Base-by-base conservation (phyloP, 208 protist species). In the Wallacemonas collosoma region DNA sequence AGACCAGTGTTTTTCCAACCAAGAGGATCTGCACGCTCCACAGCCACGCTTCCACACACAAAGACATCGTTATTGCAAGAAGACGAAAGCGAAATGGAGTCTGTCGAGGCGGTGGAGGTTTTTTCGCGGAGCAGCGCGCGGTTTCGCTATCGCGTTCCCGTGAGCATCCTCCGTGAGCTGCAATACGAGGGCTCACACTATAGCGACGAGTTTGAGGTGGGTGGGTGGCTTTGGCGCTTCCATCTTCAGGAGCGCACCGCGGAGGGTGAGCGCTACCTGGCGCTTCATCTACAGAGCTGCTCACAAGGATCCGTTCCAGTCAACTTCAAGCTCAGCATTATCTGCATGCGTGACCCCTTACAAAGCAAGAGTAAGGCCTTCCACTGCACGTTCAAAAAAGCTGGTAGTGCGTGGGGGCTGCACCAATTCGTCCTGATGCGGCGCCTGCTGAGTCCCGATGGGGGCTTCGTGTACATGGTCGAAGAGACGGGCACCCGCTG, bases 221-320 rank as follows among this genome's bases (percentile, higher is more conserved):
- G 82, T 15, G 85, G 81, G 7, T 83, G 81, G 78, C 63, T 83
- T 9, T 97, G 92, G 90, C 89, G 92, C 66, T 81, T 97, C 53
- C 92, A 97, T 68, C 72, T 95, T 15, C 89, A 95, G 75, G 83
- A 94, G 68, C 83, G 90, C 43, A 57, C 55, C 14, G 60, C 68
- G 3, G 75, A 80, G n/a, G 75, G 82, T 0, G 83, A 90, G 68
- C 72, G 64, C 12, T 95, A 86, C 64, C 83, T 97, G 63, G 80
- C 92, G 15, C 67, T 95, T 9, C 92, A 97, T 60, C 77, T 97
- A 50, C 92, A 97, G 70, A 93, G 86, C 77, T 94, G 89, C 75
- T 80, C 87, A 2, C 54, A 73, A 2, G 81, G 72, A 14, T 56
- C 68, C 12, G 67, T 93, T 3, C 51, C 76, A 1, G 81, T 78